Evolutionary conservation across 1,284 basidiomycete genomes (phyloP), one percentile per base, ranked within the genome.

Genomic region (Cryptococcus amylolentus): DNA sequence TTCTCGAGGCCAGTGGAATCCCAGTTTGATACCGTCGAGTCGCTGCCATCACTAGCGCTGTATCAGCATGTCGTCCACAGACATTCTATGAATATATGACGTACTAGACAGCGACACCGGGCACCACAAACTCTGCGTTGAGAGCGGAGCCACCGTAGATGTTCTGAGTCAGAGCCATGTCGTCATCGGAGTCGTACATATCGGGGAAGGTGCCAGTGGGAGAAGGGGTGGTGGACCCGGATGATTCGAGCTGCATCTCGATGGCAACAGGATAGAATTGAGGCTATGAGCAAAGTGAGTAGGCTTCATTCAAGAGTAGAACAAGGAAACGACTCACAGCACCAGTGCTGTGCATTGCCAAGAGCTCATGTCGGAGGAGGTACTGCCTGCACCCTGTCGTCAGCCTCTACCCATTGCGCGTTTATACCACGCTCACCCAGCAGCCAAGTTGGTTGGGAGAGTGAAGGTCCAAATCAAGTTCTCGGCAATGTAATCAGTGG

Each of bases 191-290:
- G 14, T 47, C 42, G 62, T 67, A 67, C 28, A 58, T 56, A 8
- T 39, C 65, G 27, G 65, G 65, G 63, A 65, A 67, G 12, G 55
- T 63, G 46, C 37, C 50, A 16, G 58, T 60, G 18, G 50, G 51
- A 5, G 61, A 41, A 2, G 67, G 67, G 6, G 61, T 54, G 26
- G 50, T 60, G 0, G 62, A 57, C 4, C 67, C 67, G 47, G 62
- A 61, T 5, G 58, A 61, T 12, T 54, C 55, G 46, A 69, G 49
- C 42, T 63, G 58, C 57, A 60, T 56, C 50, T 69, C 63, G 58
- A 67, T 61, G 47, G 60, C 63, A 38, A 58, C 52, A 4, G 67
- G 67, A 52, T 69, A 69, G 53, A 67, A 61, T 49, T 69, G 67
- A 20, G 67, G 67, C 42, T 44, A n/a, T 14, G n/a, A n/a, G 14